Percentiles rank a stretch among this genome's conserved stretches.
phyloP scores from a whole-genome alignment of 768 basidiomycete genomes.

The Pluteus cervinus region DNA sequence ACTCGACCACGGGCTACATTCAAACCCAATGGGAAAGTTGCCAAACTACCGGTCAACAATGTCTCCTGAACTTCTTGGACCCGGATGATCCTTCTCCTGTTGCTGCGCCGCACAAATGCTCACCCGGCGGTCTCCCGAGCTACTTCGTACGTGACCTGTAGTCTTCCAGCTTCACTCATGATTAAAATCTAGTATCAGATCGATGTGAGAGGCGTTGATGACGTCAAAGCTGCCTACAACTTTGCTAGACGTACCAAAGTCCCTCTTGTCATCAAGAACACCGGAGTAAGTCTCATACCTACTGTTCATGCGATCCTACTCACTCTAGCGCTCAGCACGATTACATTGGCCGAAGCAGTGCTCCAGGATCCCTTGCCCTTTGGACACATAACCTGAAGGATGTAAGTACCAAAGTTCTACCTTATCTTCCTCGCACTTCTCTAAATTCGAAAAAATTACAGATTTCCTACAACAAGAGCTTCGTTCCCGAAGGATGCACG shows the following conservation, averaged over 20 bases:
- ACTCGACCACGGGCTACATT: constrained; percentile 13
- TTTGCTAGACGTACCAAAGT: constrained; percentile 18
- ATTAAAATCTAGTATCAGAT: constrained; percentile 12
- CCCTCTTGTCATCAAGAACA: constrained; percentile 17
- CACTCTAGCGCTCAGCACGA: constrained; percentile 18
- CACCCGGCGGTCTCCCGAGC: constrained; percentile 22
- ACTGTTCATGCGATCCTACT: constrained; percentile 2
- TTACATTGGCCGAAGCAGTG: constrained; percentile 15
- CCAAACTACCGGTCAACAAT: constrained; percentile 23
- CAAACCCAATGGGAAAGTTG: constrained; percentile 36
- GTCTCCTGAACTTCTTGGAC: constrained; percentile 25
- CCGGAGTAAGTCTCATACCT: constrained; percentile 13
- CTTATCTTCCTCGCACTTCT: background rate
- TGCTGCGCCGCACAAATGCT: constrained; percentile 13
- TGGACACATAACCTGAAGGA: constrained; percentile 9
- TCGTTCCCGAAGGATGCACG: constrained; percentile 13
- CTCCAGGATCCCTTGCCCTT: constrained; percentile 12
- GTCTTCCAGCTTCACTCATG: background rate
- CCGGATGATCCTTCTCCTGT: constrained; percentile 15
- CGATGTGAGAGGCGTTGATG: constrained; percentile 16
- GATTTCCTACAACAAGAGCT: constrained; percentile 16
- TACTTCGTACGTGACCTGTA: constrained; percentile 18
- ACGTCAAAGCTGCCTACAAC: constrained; percentile 17
- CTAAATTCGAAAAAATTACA: constrained; percentile 8
- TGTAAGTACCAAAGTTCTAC: background rate